A percentile compares a stretch with the other conserved stretches of the same genome.
Conservation (phyloP, 352 stramenopile species). For the Phytophthora syringae region DNA sequence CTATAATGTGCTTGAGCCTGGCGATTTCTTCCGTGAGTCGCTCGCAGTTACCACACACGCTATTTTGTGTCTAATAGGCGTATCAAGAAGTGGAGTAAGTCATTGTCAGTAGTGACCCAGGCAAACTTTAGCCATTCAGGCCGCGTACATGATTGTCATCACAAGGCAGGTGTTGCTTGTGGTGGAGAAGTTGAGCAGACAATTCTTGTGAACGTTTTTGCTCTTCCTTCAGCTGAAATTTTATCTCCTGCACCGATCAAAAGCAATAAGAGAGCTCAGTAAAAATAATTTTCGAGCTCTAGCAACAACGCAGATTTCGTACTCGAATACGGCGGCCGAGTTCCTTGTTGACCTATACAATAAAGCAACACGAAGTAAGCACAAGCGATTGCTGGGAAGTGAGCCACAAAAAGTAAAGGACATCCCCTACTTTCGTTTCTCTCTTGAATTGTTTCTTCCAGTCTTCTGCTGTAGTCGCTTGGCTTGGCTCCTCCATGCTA, state of each 20-base stretch:
- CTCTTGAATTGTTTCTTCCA: slow-evolving; percentile 74
- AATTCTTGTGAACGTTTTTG: slow-evolving; percentile 44
- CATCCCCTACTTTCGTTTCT: slow-evolving; percentile 65
- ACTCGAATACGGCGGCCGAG: slow-evolving; percentile 68
- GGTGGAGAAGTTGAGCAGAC: slow-evolving; percentile 35
- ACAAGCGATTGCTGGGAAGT: not conserved
- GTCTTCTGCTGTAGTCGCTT: slow-evolving; percentile 30
- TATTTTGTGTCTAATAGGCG: slow-evolving; percentile 12
- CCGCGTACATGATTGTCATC: slow-evolving; percentile 16
- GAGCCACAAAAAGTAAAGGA: not conserved
- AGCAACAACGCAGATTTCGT: slow-evolving; percentile 13
- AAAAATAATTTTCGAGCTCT: not conserved
- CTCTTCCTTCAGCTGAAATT: slow-evolving; percentile 53
- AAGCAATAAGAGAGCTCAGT: not conserved
- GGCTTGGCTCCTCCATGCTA: slow-evolving; percentile 24
- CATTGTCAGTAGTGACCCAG: not conserved
- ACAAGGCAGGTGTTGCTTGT: slow-evolving; percentile 23
- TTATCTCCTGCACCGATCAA: slow-evolving; percentile 44
- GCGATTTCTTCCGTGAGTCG: slow-evolving; percentile 16
- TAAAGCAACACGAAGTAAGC: slow-evolving; percentile 4
- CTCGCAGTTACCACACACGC: slow-evolving; percentile 30
- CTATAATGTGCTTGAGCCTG: slow-evolving; percentile 15
- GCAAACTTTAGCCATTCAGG: not conserved
- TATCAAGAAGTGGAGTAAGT: not conserved
- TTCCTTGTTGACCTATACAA: slow-evolving; percentile 75